These are phyloP conservation scores for Pyricularia grisea DNA, from an alignment of 2,329 filamentous ascomycete species.

Conservation along the genomic window DNA sequence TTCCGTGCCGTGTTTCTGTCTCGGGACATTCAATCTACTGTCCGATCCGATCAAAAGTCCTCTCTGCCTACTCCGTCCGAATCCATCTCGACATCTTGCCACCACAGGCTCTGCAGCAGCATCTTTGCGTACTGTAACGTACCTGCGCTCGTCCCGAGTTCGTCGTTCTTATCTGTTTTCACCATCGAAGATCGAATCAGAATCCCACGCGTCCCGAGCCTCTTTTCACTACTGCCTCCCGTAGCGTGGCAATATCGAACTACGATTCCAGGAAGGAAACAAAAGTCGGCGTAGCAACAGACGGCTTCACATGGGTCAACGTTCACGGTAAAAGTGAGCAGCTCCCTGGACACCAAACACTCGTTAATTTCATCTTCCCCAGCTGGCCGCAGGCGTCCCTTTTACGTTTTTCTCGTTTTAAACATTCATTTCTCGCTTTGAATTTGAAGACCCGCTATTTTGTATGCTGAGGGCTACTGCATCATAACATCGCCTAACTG, in stretches of 20 bases:
- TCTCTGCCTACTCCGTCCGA: not conserved
- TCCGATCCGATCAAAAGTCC: conserved; percentile 1
- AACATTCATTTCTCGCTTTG: not conserved
- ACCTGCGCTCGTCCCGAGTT: not conserved
- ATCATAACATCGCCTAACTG: not conserved
- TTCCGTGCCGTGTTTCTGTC: not conserved
- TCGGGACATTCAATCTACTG: not conserved
- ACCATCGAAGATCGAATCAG: not conserved
- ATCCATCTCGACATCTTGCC: conserved; percentile 6
- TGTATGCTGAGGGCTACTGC: conserved; percentile 1
- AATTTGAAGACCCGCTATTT: not conserved
- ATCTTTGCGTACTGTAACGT: not conserved
- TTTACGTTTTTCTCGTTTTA: conserved; percentile 10
- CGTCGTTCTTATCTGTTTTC: not conserved
- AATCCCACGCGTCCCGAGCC: not conserved
- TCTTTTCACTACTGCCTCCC: not conserved
- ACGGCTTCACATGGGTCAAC: conserved; percentile 7
- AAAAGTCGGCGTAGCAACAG: conserved; percentile 5
- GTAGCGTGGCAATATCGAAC: not conserved
- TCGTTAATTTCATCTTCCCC: conserved; percentile 25
- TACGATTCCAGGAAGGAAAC: not conserved
- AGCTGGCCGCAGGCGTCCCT: conserved; percentile 49
- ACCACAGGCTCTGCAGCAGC: conserved; percentile 6
- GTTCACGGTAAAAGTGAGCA: conserved; percentile 39
- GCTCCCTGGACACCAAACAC: conserved; percentile 25